Conservation (phyloP, 257 asterid species). For the Solanum tarapatanum region DNA sequence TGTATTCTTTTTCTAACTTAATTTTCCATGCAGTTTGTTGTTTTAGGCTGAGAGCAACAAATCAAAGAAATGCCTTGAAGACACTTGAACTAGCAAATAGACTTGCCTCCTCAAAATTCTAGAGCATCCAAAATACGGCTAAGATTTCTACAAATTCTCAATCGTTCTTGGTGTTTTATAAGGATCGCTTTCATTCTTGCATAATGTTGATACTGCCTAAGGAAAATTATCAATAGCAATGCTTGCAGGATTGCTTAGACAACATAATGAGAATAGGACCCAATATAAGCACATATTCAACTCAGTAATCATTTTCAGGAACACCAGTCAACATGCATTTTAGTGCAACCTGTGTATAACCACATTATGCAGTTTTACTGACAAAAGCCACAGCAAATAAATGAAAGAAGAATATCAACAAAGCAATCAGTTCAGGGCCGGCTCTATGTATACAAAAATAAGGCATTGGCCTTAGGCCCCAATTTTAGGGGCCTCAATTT, state of each 20-base stretch:
- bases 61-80: background rate
- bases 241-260: background rate
- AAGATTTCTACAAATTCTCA: background rate
- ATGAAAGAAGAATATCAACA: background rate
- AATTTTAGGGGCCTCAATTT: too few relatives aligned
- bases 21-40: background rate
- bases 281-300: background rate
- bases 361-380: background rate
- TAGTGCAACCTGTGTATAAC: background rate
- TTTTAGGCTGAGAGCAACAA: background rate
- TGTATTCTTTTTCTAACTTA: background rate
- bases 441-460: too few relatives aligned
- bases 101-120: background rate
- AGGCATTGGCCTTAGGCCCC: too few relatives aligned
- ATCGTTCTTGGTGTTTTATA: background rate
- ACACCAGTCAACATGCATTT: background rate
- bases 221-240: background rate
- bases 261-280: background rate
- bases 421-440: background rate
- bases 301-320: background rate
- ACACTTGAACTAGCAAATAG: background rate
- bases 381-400: background rate
- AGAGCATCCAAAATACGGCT: background rate
- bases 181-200: background rate
- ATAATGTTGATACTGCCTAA: background rate